Conservation (phyloP, 352 stramenopile species). For the Globisporangium takayamanum region DNA sequence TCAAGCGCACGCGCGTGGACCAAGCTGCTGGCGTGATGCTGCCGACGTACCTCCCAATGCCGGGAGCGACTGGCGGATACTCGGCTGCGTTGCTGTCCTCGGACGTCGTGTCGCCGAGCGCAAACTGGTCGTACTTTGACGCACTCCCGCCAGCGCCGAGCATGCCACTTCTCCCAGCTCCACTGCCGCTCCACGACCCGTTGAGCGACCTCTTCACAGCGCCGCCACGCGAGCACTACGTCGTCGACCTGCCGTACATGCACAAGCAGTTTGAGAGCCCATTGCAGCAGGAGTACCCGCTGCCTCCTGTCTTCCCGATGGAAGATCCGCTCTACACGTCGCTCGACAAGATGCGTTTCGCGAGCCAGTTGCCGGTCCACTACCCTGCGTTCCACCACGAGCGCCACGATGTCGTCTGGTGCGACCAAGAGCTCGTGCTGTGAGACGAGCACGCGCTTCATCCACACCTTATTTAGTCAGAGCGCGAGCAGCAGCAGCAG, state of each 20-base stretch:
- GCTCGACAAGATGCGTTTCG: not conserved
- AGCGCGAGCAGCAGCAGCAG: not conserved
- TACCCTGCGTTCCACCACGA: not conserved
- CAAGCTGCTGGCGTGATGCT: not conserved
- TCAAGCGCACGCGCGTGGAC: slow-evolving; percentile 4
- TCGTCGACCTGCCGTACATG: not conserved
- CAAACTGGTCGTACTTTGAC: slow-evolving; percentile 1
- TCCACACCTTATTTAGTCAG: not conserved
- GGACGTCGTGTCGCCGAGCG: not conserved
- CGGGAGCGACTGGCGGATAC: not conserved
- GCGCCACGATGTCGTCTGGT: slow-evolving; percentile 3
- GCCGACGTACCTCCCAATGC: not conserved
- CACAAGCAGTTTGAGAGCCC: not conserved
- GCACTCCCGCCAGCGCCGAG: not conserved
- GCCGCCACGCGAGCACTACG: not conserved
- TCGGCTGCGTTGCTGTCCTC: not conserved
- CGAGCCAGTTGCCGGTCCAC: not conserved
- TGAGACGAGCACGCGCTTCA: not conserved
- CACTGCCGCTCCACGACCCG: not conserved
- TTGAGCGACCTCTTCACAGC: slow-evolving; percentile 6
- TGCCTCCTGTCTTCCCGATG: not conserved
- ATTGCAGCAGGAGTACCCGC: not conserved
- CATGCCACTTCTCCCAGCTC: not conserved
- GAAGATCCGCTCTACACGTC: not conserved
- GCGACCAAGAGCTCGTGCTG: slow-evolving; percentile 4